Percentiles rank a stretch among this genome's conserved stretches.
Evolutionary conservation across 2,329 filamentous ascomycete species (phyloP).

Genomic region (Cercospora sp.): DNA sequence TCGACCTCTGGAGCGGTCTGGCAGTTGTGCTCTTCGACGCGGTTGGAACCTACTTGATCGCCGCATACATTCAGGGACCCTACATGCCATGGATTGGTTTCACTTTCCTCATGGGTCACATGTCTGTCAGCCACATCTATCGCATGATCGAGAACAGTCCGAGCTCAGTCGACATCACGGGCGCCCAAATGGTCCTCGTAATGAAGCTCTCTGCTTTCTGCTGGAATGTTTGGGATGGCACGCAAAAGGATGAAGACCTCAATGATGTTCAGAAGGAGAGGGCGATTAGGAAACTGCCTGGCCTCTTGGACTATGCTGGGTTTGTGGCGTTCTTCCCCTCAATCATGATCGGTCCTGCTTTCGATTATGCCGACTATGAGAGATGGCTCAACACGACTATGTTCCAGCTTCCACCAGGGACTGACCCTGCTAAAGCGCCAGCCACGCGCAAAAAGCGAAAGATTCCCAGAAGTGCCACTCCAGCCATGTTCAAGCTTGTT

Average conservation of each 20-base stretch:
- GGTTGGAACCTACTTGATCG: constrained; percentile 77
- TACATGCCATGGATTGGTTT: constrained; percentile 99
- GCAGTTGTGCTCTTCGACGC: constrained; percentile 78
- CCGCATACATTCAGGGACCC: constrained; percentile 77
- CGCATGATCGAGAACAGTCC: constrained; percentile 72
- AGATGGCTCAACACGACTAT: constrained; percentile 92
- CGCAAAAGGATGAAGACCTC: constrained; percentile 74
- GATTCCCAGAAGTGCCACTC: constrained; percentile 86
- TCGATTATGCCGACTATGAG: constrained; percentile 91
- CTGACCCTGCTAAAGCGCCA: constrained; percentile 83
- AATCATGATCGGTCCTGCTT: constrained; percentile 84
- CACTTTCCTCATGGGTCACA: constrained; percentile 89
- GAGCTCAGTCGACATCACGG: constrained; percentile 79
- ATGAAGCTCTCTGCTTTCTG: constrained; percentile 98
- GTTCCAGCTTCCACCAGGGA: constrained; percentile 79
- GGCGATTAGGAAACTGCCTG: constrained; percentile 72
- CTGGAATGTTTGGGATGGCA: constrained; percentile 96
- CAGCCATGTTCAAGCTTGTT: constrained; percentile 74
- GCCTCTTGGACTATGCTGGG: constrained; percentile 76
- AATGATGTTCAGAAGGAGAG: constrained; percentile 83
- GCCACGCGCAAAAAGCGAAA: constrained; percentile 85
- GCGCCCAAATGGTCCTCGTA: constrained; percentile 93
- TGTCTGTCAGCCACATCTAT: constrained; percentile 85
- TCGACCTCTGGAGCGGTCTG: constrained; percentile 85
- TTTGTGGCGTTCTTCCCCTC: constrained; percentile 96